These are phyloP conservation scores for Lasiosphaeris hirsuta DNA, from an alignment of 495 filamentous ascomycete species.

Conservation along the genomic window DNA sequence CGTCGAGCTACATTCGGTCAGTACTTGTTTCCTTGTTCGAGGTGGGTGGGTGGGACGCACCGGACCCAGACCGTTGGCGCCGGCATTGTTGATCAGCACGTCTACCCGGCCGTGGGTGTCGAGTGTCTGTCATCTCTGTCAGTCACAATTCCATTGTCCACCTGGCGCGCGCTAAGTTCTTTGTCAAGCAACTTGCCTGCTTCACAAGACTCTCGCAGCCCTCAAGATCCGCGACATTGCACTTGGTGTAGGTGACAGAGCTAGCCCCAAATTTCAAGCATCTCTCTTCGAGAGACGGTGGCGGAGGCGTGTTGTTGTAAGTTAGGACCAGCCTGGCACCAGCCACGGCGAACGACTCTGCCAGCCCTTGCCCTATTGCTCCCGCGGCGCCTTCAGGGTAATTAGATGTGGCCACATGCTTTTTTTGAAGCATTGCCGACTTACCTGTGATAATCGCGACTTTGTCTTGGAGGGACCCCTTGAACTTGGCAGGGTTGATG, in stretches of 20 bases:
- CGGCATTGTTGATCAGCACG: slow-evolving; percentile 34
- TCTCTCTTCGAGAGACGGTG: slow-evolving; percentile 17
- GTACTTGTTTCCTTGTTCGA: background rate
- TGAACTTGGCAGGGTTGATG: slow-evolving; percentile 31
- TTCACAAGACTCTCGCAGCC: slow-evolving; percentile 25
- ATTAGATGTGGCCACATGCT: background rate
- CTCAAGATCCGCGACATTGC: slow-evolving; percentile 27
- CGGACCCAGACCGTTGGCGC: slow-evolving; percentile 28
- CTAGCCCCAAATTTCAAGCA: slow-evolving; percentile 23
- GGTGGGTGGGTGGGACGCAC: slow-evolving; percentile 7
- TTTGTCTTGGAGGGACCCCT: slow-evolving; percentile 24
- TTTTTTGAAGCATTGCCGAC: background rate
- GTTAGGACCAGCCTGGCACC: slow-evolving; percentile 31
- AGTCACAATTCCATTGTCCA: background rate
- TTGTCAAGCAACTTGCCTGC: slow-evolving; percentile 13
- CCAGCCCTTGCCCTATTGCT: slow-evolving; percentile 28
- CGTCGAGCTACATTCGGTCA: slow-evolving; percentile 18
- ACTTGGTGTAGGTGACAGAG: slow-evolving; percentile 25
- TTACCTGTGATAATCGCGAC: slow-evolving; percentile 33
- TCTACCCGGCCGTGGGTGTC: slow-evolving; percentile 18
- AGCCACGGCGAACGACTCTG: slow-evolving; percentile 35
- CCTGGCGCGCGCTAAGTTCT: too few species aligned
- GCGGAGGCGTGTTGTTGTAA: slow-evolving; percentile 33
- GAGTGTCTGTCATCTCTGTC: background rate
- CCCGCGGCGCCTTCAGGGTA: slow-evolving; percentile 26